Percentiles rank a stretch among this genome's conserved stretches.
Conservation (phyloP, 2,329 filamentous ascomycete genomes). For the Apiospora kogelbergensis region DNA sequence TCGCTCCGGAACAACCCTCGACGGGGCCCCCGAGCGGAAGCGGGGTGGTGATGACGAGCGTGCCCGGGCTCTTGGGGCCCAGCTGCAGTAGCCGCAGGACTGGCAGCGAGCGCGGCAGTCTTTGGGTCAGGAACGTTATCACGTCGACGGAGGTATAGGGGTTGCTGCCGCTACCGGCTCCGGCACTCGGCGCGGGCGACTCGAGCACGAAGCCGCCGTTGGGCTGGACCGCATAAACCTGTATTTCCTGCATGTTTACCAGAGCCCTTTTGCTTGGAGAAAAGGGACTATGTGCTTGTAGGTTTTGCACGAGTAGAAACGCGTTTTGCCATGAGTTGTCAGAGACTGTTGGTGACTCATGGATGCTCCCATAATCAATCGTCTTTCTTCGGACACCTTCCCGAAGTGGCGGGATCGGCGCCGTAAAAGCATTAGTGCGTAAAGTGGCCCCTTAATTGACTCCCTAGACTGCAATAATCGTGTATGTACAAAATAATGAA, state of each 20-base stretch:
- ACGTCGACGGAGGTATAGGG: constrained; percentile 8
- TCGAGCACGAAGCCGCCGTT: neutral
- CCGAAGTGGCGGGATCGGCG: neutral
- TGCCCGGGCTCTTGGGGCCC: neutral
- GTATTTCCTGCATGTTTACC: neutral
- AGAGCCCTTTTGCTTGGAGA: neutral
- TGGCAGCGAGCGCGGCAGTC: constrained; percentile 4
- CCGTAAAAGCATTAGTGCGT: neutral
- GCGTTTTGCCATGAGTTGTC: neutral
- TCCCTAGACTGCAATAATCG: neutral
- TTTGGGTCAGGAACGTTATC: constrained; percentile 2
- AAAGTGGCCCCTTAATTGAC: neutral
- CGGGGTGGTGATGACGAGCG: constrained; percentile 8
- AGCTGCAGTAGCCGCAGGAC: neutral
- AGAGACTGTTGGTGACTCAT: neutral
- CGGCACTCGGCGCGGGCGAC: neutral
- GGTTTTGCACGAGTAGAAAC: too few species aligned
- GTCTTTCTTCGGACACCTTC: neutral
- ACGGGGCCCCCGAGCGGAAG: neutral
- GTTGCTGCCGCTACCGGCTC: neutral
- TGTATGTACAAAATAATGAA: neutral
- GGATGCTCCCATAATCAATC: neutral
- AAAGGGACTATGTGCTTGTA: neutral
- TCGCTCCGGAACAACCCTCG: neutral
- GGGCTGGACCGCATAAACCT: constrained; percentile 1